phyloP scores from a whole-genome alignment of 768 basidiomycete genomes.

The Epithele typhae region DNA sequence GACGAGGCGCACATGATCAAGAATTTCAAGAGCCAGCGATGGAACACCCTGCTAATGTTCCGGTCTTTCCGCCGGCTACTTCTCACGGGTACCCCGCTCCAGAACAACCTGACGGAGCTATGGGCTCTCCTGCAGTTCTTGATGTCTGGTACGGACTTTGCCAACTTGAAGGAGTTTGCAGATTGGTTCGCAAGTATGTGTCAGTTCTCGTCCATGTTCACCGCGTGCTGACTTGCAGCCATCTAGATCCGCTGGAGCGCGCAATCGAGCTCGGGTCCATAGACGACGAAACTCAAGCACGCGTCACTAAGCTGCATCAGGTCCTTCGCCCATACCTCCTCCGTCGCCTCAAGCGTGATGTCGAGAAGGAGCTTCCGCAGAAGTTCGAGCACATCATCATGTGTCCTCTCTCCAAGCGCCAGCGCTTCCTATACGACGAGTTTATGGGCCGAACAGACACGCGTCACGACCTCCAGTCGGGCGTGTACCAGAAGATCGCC shows the following conservation, averaged over 20 bases:
- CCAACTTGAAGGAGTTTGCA: conserved; percentile 87
- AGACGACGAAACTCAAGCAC: conserved; percentile 81
- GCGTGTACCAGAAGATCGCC: conserved; percentile 83
- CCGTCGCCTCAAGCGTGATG: conserved; percentile 95
- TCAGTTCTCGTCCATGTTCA: not conserved
- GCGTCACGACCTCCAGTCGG: conserved; percentile 74
- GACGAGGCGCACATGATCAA: conserved; percentile 99
- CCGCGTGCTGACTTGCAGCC: conserved; percentile 7
- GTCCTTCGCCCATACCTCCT: conserved; percentile 96
- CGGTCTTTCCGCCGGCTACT: conserved; percentile 81
- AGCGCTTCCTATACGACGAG: conserved; percentile 94
- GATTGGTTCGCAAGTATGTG: conserved; percentile 94
- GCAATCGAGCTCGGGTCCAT: conserved; percentile 84
- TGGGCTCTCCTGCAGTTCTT: conserved; percentile 96
- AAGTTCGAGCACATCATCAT: conserved; percentile 90
- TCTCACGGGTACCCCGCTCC: conserved; percentile 92
- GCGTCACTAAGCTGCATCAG: conserved; percentile 83
- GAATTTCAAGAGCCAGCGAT: conserved; percentile 91
- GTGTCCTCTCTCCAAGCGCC: conserved; percentile 85
- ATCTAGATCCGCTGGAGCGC: conserved; percentile 85
- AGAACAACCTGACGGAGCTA: conserved; percentile 94
- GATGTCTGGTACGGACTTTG: conserved; percentile 86
- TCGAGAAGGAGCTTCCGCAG: conserved; percentile 91
- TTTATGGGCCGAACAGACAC: conserved; percentile 91
- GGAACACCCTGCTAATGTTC: conserved; percentile 90